Evolutionary conservation across 371 early-diverging fungal genomes (phyloP).

Genomic region (Chytridium lagenaria): DNA sequence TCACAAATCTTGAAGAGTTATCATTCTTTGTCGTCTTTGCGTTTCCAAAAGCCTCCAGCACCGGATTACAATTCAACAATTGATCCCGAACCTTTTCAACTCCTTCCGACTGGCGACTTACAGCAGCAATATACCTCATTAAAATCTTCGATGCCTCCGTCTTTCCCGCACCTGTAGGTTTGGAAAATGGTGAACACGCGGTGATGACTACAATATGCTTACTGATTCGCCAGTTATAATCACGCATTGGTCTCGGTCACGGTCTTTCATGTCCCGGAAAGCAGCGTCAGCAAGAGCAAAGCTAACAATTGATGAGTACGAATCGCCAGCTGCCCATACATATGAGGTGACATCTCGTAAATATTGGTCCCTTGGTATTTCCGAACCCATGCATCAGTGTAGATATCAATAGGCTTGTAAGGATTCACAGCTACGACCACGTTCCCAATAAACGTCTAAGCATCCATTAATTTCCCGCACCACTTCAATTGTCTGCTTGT

Average conservation of each 20-base stretch:
- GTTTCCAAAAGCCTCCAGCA: conserved; percentile 84
- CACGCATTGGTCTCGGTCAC: conserved; percentile 23
- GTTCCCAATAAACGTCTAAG: conserved; percentile 39
- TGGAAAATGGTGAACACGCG: background rate
- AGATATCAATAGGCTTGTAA: conserved; percentile 33
- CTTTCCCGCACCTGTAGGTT: conserved; percentile 69
- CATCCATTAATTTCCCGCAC: too few species aligned
- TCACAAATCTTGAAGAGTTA: conserved; percentile 72
- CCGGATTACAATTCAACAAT: conserved; percentile 68
- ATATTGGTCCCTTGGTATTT: conserved; percentile 34
- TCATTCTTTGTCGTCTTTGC: conserved; percentile 68
- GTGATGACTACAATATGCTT: too few species aligned
- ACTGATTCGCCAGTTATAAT: conserved; percentile 78
- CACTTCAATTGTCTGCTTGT: too few species aligned
- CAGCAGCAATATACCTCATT: conserved; percentile 67
- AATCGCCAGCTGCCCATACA: conserved; percentile 27
- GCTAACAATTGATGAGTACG: too few species aligned
- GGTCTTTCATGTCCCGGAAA: conserved; percentile 29
- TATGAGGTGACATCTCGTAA: conserved; percentile 38
- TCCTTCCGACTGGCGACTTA: conserved; percentile 74
- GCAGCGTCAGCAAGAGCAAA: conserved; percentile 21
- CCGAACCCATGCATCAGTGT: conserved; percentile 24
- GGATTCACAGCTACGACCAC: conserved; percentile 45
- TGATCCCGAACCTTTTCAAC: conserved; percentile 72
- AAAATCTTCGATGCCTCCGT: conserved; percentile 71